Conservation (phyloP, 208 protist species). For the Trypanosoma mega region DNA sequence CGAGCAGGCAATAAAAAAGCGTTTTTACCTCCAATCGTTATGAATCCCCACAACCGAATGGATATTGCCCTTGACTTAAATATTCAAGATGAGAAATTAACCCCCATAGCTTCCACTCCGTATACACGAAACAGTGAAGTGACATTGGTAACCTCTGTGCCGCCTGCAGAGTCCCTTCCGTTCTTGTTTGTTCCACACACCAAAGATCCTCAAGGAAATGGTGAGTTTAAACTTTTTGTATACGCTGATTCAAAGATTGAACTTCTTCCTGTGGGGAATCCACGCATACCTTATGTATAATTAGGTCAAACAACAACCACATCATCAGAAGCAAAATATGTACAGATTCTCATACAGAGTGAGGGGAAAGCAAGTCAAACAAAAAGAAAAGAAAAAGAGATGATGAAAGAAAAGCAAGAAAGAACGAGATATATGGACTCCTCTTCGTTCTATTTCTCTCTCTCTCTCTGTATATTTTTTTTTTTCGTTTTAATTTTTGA, state of each 20-base stretch:
- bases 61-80: constrained; percentile 78
- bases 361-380: too few relatives aligned
- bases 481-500: too few relatives aligned
- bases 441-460: constrained; percentile 15
- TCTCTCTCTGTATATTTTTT: too few relatives aligned
- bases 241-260: constrained; percentile 77
- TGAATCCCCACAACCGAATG: constrained; percentile 64
- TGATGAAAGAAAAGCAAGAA: not conserved
- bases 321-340: too few relatives aligned
- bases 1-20: constrained; percentile 60
- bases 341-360: too few relatives aligned
- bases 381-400: not conserved
- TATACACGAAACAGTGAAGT: constrained; percentile 56
- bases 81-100: constrained; percentile 60
- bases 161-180: constrained; percentile 36
- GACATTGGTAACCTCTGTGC: constrained; percentile 43
- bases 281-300: constrained; percentile 63
- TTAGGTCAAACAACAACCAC: not conserved
- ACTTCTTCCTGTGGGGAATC: constrained; percentile 50
- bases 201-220: constrained; percentile 61
- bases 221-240: constrained; percentile 84
- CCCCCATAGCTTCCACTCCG: constrained; percentile 35
- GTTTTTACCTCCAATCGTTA: constrained; percentile 63
- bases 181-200: constrained; percentile 86
- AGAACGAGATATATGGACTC: not conserved